Evolutionary conservation across 139 green algal genomes (phyloP).

Genomic region (Chlorella sp.): DNA sequence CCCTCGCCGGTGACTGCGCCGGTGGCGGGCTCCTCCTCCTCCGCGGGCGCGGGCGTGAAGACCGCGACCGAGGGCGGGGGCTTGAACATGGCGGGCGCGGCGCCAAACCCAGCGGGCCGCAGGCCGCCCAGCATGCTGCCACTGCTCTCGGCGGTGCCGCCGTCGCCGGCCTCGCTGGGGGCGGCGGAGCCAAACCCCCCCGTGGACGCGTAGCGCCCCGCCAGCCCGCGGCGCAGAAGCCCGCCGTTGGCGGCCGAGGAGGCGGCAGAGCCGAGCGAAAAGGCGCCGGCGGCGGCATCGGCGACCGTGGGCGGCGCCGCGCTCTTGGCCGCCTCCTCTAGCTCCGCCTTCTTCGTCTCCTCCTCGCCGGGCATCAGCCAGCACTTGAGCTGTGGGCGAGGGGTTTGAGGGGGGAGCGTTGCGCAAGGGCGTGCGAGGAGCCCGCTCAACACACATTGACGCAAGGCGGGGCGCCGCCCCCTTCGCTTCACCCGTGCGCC

Average conservation of each 20-base stretch:
- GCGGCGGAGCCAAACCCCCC: constrained; percentile 4
- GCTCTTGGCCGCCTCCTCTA: constrained; percentile 23
- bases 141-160: neutral
- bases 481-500: too few relatives aligned
- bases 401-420: neutral
- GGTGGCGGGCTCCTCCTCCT: neutral
- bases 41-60: constrained; percentile 6
- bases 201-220: constrained; percentile 7
- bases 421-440: neutral
- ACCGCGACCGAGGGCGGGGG: constrained; percentile 16
- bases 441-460: neutral
- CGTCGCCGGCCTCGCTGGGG: neutral
- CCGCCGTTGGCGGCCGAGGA: neutral
- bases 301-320: constrained; percentile 14
- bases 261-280: neutral
- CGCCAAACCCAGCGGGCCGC: constrained; percentile 11
- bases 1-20: neutral
- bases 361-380: constrained; percentile 45
- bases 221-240: neutral
- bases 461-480: too few relatives aligned
- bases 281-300: neutral
- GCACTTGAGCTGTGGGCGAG: constrained; percentile 48
- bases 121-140: constrained; percentile 18
- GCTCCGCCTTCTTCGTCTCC: constrained; percentile 19
- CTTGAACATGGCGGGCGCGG: constrained; percentile 28